phyloP scores from a whole-genome alignment of 805 yeast genomes.

The Blastobotrys robertii region DNA sequence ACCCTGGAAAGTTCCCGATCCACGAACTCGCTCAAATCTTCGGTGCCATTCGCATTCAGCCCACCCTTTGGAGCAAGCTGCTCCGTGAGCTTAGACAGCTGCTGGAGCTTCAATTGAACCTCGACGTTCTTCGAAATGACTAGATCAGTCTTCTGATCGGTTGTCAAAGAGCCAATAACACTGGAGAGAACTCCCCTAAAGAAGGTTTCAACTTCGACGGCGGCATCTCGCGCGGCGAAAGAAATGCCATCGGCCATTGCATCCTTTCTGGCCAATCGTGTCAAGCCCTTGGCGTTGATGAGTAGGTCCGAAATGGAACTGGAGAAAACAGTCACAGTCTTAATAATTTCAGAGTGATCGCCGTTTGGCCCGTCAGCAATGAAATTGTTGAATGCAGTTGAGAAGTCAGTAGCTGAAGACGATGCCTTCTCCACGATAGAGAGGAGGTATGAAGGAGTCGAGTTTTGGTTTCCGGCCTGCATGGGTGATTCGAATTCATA shows the following conservation, averaged over 20 bases:
- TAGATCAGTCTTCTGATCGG: constrained; percentile 58
- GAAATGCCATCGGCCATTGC: constrained; percentile 43
- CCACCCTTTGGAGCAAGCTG: constrained; percentile 38
- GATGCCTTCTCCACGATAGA: constrained; percentile 65
- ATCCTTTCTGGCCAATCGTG: constrained; percentile 42
- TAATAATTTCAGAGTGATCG: constrained; percentile 49
- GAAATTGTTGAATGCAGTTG: constrained; percentile 63
- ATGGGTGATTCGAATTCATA: constrained; percentile 68
- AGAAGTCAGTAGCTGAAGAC: constrained; percentile 66
- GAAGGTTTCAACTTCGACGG: constrained; percentile 51
- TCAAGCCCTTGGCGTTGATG: constrained; percentile 60
- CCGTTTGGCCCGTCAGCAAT: constrained; percentile 63
- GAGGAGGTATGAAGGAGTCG: constrained; percentile 59
- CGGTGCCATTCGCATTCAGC: constrained; percentile 22
- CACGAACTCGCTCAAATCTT: constrained; percentile 58
- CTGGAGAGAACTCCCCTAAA: constrained; percentile 50
- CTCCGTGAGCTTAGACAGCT: constrained; percentile 46
- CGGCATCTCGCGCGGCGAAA: constrained; percentile 43
- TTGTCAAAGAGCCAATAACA: constrained; percentile 35
- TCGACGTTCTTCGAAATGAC: constrained; percentile 69
- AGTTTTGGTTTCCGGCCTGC: constrained; percentile 71
- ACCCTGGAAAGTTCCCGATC: constrained; percentile 66
- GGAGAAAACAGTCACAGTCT: constrained; percentile 53
- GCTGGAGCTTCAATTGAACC: constrained; percentile 63
- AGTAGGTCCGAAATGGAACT: constrained; percentile 52